These are phyloP conservation scores for Jatropha curcas DNA, from an alignment of 345 rosid species.

Conservation along the genomic window DNA sequence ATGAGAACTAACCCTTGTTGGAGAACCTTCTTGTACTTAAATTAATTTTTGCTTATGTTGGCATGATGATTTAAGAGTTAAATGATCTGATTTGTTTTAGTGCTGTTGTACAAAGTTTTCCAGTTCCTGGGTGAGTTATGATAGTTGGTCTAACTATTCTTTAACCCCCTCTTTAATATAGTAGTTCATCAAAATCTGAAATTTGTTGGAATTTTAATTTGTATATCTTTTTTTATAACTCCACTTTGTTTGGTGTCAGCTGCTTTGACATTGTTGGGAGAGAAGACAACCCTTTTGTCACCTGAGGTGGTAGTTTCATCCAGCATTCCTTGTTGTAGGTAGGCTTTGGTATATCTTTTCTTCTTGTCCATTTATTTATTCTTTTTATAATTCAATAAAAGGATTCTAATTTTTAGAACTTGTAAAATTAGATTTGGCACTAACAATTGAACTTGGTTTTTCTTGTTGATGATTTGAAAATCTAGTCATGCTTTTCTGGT, in stretches of 20 bases:
- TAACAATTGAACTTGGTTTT: conserved; percentile 20
- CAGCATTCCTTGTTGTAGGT: conserved; percentile 98
- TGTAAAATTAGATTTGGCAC: conserved; percentile 3
- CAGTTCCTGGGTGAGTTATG: conserved; percentile 2
- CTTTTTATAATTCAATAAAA: background rate
- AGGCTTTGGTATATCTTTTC: conserved; percentile 26
- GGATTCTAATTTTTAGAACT: background rate
- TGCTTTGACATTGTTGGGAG: conserved; percentile 83
- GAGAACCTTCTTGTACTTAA: background rate
- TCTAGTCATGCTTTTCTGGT: conserved; percentile 29
- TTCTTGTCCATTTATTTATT: conserved; percentile 2
- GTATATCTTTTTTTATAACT: conserved; percentile 16
- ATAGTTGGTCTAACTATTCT: background rate
- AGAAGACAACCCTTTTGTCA: conserved; percentile 96
- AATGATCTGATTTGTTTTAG: background rate
- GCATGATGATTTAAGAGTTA: background rate
- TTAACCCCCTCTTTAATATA: background rate
- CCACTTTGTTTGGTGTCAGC: conserved; percentile 52
- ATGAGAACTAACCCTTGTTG: background rate
- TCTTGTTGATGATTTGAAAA: conserved; percentile 19
- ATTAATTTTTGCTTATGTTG: no score
- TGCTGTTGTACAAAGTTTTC: background rate
- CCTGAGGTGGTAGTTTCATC: conserved; percentile 81
- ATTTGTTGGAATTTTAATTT: conserved; percentile 9
- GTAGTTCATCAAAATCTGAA: conserved; percentile 4